Conservation (phyloP, 805 yeast species). For the Saccharomycodes ludwigii region DNA sequence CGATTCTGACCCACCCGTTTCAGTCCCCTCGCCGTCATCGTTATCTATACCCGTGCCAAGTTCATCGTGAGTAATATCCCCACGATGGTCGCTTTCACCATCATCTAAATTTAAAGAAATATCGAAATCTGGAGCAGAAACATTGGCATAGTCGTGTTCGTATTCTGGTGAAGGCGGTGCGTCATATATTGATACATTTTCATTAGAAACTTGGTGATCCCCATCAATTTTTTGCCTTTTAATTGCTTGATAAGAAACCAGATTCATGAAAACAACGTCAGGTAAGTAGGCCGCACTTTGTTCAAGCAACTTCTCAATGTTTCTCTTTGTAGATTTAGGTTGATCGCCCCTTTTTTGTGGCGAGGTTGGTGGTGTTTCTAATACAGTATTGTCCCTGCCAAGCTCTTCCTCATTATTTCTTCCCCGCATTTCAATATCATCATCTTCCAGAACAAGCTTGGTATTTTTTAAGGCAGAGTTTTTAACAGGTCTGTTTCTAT, state of each 20-base stretch:
- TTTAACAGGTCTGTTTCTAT: neutral
- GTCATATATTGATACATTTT: neutral
- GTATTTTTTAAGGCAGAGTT: slow-evolving; percentile 4
- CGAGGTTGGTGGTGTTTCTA: slow-evolving; percentile 2
- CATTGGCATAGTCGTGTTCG: slow-evolving; percentile 6
- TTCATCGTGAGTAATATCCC: neutral
- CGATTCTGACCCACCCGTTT: slow-evolving; percentile 2
- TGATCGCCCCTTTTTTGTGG: neutral
- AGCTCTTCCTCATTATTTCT: slow-evolving; percentile 3
- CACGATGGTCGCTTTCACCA: slow-evolving; percentile 6
- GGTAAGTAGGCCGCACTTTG: slow-evolving; percentile 14
- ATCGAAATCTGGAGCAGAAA: slow-evolving; percentile 15
- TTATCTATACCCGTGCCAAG: neutral
- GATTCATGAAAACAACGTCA: slow-evolving; percentile 6
- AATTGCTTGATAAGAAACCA: slow-evolving; percentile 10
- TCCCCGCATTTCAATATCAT: slow-evolving; percentile 17
- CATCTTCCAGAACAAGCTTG: slow-evolving; percentile 8
- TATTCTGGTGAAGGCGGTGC: slow-evolving; percentile 1
- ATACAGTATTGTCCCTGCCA: neutral
- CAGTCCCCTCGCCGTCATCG: slow-evolving; percentile 5
- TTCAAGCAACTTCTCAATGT: slow-evolving; percentile 4
- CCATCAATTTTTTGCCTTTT: slow-evolving; percentile 16
- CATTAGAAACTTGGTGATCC: too few species aligned
- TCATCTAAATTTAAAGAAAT: slow-evolving; percentile 15
- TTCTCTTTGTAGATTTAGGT: slow-evolving; percentile 16